Base-by-base conservation (phyloP, 495 filamentous ascomycete species). In the Pyrenopolyporus hunteri region DNA sequence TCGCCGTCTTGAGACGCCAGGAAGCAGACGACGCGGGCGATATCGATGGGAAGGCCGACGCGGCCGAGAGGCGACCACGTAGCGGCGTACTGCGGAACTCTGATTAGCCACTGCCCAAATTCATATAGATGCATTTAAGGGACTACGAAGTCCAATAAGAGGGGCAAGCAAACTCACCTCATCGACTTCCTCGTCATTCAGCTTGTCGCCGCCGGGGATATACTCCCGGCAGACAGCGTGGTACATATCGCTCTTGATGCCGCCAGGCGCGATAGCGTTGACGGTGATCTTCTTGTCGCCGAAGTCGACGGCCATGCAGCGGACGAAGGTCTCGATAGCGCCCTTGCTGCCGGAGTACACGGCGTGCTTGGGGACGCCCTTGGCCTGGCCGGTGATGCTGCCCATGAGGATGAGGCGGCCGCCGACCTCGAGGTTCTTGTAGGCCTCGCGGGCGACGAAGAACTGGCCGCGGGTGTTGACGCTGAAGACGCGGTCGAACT, bases 231-330 rank as follows among this genome's bases (percentile, higher is more conserved):
- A 82, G 26, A 82, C 81, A 37, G 74, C 72, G 63, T 82, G 74
- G 74, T 83, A 90, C 89, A 92, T 93, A 65, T 93, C 89, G 28
- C 80, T 86, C 83, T 91, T 91, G 71, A 91, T 84, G 6, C 88
- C 89, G 11, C 87, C 89, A 0, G 89, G 89, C 0, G 89, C 88
- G 32, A 92, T 83, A 1, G 84, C 85, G 54, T 92, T 91, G 57
- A 91, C 88, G 0, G 89, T 92, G 73, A 90, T 89, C 40, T 83
- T 82, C 72, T 84, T 84, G 66, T 80, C 79, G 11, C 89, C 89
- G 64, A 86, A 89, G 70, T 93, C 90, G 3, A 83, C 73, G 8
- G 89, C 83, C 66, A 93, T 89, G 50, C 81, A 82, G 71, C 89
- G 86, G 57, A 86, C 85, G 70, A 93, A 87, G n/a, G 86, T 87